phyloP scores from a whole-genome alignment of 768 basidiomycete genomes.

The Phylloporus rhodoxanthus region DNA sequence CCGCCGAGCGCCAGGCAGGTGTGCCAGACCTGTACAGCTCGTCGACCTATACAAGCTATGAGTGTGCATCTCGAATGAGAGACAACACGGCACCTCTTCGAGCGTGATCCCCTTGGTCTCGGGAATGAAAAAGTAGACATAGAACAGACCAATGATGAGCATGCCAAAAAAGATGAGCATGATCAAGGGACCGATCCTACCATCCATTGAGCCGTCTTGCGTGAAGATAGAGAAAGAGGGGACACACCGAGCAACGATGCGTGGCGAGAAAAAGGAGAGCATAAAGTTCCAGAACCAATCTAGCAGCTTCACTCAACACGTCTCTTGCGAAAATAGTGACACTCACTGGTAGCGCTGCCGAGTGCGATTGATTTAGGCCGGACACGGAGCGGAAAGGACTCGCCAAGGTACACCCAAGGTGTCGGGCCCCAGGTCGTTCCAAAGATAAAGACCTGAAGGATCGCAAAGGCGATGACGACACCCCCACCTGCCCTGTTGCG shows the following conservation, averaged over 20 bases:
- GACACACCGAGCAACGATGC: constrained; percentile 49
- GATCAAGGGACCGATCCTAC: constrained; percentile 67
- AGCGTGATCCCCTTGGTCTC: constrained; percentile 76
- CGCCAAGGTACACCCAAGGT: constrained; percentile 73
- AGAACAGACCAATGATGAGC: constrained; percentile 62
- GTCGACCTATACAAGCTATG: constrained; percentile 46
- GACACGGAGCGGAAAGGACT: constrained; percentile 77
- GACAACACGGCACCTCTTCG: constrained; percentile 29
- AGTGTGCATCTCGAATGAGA: neutral
- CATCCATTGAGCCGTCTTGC: neutral
- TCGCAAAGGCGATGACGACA: constrained; percentile 66
- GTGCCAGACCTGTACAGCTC: constrained; percentile 66
- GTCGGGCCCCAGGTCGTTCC: constrained; percentile 75
- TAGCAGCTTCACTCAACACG: constrained; percentile 5
- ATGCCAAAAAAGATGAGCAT: constrained; percentile 72
- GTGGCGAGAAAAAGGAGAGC: constrained; percentile 65
- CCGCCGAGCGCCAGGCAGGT: constrained; percentile 58
- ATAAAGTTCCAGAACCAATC: constrained; percentile 76
- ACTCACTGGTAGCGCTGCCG: constrained; percentile 51
- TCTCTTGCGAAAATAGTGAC: too few relatives aligned
- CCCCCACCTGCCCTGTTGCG: constrained; percentile 59
- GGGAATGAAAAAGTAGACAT: constrained; percentile 72
- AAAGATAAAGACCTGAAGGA: constrained; percentile 70
- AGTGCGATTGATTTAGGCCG: constrained; percentile 73
- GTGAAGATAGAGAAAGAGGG: neutral